Evolutionary conservation across 73 alveolate species (phyloP).

Genomic region (Symbiodinium natans): DNA sequence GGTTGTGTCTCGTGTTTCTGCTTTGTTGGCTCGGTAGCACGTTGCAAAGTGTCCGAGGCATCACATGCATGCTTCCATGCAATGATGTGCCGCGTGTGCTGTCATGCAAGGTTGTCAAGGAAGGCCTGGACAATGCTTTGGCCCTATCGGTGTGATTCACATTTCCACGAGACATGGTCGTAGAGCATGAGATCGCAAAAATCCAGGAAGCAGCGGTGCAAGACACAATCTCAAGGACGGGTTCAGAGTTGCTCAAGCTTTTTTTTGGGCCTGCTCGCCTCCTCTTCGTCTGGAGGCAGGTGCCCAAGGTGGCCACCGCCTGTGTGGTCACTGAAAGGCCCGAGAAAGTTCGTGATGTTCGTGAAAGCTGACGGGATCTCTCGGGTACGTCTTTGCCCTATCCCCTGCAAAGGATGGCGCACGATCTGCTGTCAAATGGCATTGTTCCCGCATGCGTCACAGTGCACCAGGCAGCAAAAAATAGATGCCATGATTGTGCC

Average conservation of each 20-base stretch:
- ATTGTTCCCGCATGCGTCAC: constrained; percentile 65
- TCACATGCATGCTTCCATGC: too few relatives aligned
- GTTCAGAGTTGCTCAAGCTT: too few relatives aligned
- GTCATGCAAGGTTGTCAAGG: background rate
- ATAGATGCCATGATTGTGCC: background rate
- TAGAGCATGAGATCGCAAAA: background rate
- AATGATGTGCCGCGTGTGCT: too few relatives aligned
- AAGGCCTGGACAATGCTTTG: background rate
- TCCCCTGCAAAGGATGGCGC: constrained; percentile 57
- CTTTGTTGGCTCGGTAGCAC: too few relatives aligned
- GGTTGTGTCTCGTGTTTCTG: too few relatives aligned
- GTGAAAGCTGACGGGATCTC: background rate
- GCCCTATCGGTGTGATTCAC: background rate
- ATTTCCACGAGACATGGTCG: too few relatives aligned
- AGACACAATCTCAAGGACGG: background rate
- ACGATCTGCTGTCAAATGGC: constrained; percentile 79
- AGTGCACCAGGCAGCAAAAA: constrained; percentile 1
- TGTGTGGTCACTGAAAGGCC: background rate
- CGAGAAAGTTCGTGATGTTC: background rate
- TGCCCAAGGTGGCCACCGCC: background rate
- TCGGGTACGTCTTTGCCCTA: too few relatives aligned
- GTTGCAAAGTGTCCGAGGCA: too few relatives aligned
- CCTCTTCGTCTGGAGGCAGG: background rate
- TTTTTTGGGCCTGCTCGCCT: background rate
- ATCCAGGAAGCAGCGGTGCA: background rate